These are phyloP conservation scores for Termitomyces sp. DNA, from an alignment of 768 basidiomycete genomes.

Conservation along the genomic window DNA sequence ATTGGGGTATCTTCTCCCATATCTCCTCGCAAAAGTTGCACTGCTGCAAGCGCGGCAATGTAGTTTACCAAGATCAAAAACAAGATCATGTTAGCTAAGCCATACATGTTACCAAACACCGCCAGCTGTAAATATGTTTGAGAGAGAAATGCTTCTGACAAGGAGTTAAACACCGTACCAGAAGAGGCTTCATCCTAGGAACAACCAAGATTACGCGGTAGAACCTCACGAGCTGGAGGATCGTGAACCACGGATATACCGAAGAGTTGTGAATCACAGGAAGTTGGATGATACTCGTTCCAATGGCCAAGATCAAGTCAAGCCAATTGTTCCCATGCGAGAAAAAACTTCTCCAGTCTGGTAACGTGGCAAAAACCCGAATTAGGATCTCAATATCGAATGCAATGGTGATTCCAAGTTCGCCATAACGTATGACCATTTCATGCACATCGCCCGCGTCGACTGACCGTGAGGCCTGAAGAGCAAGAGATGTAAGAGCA, in stretches of 20 bases:
- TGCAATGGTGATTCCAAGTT: conserved; percentile 73
- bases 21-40: conserved; percentile 87
- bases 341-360: conserved; percentile 83
- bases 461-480: conserved; percentile 68
- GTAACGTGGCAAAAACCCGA: conserved; percentile 66
- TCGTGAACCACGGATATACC: conserved; percentile 86
- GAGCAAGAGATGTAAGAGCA: conserved; percentile 63
- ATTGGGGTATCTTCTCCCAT: conserved; percentile 47
- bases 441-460: conserved; percentile 43
- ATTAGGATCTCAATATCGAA: conserved; percentile 89
- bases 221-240: conserved; percentile 83
- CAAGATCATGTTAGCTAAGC: conserved; percentile 86
- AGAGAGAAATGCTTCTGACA: not conserved
- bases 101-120: conserved; percentile 90
- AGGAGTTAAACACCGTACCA: conserved; percentile 47
- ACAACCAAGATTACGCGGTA: conserved; percentile 90
- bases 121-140: conserved; percentile 48
- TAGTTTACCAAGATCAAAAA: conserved; percentile 89
- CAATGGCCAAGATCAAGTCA: conserved; percentile 73
- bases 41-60: conserved; percentile 75
- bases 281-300: conserved; percentile 78
- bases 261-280: conserved; percentile 63
- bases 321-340: conserved; percentile 62
- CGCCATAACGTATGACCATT: conserved; percentile 54
- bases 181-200: conserved; percentile 83